Base-by-base conservation (phyloP, 768 basidiomycete genomes). In the Boletus sp. region DNA sequence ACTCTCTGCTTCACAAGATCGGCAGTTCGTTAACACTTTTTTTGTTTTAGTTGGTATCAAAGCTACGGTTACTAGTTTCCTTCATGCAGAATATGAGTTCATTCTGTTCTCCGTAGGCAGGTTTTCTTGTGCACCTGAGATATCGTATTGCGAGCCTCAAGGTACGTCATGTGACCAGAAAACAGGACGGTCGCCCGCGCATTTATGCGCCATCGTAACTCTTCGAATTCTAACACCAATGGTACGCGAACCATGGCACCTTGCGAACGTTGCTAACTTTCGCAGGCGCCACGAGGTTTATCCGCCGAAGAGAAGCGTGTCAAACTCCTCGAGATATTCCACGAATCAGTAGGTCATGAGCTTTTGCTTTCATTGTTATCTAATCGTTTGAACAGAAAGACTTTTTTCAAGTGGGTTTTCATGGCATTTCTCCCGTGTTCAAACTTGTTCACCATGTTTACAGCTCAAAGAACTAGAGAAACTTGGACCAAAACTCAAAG, bases 381-480 rank as follows among this genome's bases (percentile, higher is more conserved):
- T 52, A 32, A 47, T 19, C 29, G 38, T 25, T 34, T 37, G 35
- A 43, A 57, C 59, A 93, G 91, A 89, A 85, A 69, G 90, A 92
- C 65, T 94, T 93, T 64, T 95, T 79, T 66, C 87, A 88, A 72
- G 86, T 54, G 54, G 21, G 42, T 19, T 46, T 21, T 19, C n/a
- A 5, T 27, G 32, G 19, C 15, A 27, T 29, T 13, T 17, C 17
- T 49, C 19, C 1, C 25, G 14, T 17, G 19, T 32, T 1, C 21
- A 21, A 8, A 15, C 33, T 29, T 15, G 40, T 23, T 47, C 21
- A 52, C 11, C 38, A 11, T 44, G 25, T 7, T 23, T 25, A 37
- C 49, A 92, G 83, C 77, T 98, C 45, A 97, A 96, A 68, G 95
- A 98, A 61, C 77, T 97, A 21, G 95, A 98, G 71, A 96, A 94